Conservation (phyloP, 306 rosid genomes). For the peach (Prunus persica) region Prunus_persica_NCBIv2 NC_034009.1:46651001-46651500, state of each 20-base stretch:
- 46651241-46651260: slow-evolving; percentile 71
- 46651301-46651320: slow-evolving; percentile 69
- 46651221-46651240: slow-evolving; percentile 62
- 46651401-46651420: too few species aligned
- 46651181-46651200: slow-evolving; percentile 55
- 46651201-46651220: slow-evolving; percentile 28
- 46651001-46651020: too few species aligned
- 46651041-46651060: too few species aligned
- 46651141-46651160: slow-evolving; percentile 70
- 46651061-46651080: too few species aligned
- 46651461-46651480: too few species aligned
- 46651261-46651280: slow-evolving; percentile 71
- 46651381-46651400: too few species aligned
- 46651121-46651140: slow-evolving; percentile 83
- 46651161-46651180: slow-evolving; percentile 84
- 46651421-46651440: too few species aligned
- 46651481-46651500: too few species aligned
- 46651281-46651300: slow-evolving; percentile 59
- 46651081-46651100: too few species aligned
- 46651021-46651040: too few species aligned
- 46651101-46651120: slow-evolving; percentile 23
- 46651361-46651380: too few species aligned
- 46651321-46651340: slow-evolving; percentile 66
- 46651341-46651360: neutral
- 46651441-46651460: too few species aligned